Conservation (phyloP, 1,284 basidiomycete species). For the Melampsora occidentalis region DNA sequence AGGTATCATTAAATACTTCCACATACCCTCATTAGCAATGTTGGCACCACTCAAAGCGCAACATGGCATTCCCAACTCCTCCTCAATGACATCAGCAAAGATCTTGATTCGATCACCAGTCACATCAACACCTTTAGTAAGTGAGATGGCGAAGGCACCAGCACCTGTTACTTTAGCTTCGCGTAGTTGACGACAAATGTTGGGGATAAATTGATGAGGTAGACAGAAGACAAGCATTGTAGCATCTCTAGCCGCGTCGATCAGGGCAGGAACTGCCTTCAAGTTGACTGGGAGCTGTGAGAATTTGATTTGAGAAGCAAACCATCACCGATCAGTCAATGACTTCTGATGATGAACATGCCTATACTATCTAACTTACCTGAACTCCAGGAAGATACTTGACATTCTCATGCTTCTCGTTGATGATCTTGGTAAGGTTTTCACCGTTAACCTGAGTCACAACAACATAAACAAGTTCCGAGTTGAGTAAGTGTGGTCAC, state of each 20-base stretch:
- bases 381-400: constrained; percentile 61
- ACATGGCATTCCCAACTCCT: constrained; percentile 58
- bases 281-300: constrained; percentile 54
- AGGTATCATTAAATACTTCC: background rate
- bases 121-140: constrained; percentile 57
- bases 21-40: constrained; percentile 59
- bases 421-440: constrained; percentile 61
- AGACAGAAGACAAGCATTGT: constrained; percentile 56
- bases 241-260: constrained; percentile 55
- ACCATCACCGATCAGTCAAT: constrained; percentile 60
- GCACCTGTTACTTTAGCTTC: constrained; percentile 34
- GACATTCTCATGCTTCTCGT: constrained; percentile 61
- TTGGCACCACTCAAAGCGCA: constrained; percentile 62
- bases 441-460: constrained; percentile 58
- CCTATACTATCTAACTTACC: constrained; percentile 52
- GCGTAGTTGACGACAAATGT: constrained; percentile 44
- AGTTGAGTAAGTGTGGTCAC: background rate
- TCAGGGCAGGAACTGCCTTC: constrained; percentile 54
- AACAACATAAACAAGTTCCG: background rate
- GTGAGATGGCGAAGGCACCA: constrained; percentile 30
- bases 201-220: constrained; percentile 56
- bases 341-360: constrained; percentile 55
- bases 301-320: constrained; percentile 61
- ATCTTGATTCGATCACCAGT: constrained; percentile 60
- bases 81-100: constrained; percentile 61